A percentile compares a stretch with the other conserved stretches of the same genome.
Conservation (phyloP, 306 rosid genomes). For the Gleditsia sinensis region DNA sequence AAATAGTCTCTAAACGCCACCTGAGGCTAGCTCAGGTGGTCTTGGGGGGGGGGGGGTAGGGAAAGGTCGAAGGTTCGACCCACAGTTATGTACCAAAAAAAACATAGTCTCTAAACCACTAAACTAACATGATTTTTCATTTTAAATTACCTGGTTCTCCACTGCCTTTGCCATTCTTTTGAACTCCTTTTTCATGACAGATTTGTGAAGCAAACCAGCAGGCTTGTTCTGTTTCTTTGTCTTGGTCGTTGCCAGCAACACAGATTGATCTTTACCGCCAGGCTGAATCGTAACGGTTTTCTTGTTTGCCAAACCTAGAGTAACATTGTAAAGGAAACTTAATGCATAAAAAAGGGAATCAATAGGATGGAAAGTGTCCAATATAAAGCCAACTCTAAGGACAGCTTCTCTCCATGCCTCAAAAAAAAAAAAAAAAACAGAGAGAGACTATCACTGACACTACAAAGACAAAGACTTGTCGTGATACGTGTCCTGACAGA, state of each 20-base stretch:
- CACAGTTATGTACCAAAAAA: no score
- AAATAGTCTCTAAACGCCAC: no score
- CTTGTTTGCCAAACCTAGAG: conserved; percentile 91
- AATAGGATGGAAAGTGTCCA: background rate
- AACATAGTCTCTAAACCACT: background rate
- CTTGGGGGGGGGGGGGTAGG: no score
- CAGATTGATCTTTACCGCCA: conserved; percentile 72
- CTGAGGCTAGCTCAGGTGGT: no score
- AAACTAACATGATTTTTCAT: rapidly evolving
- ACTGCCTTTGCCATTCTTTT: conserved; percentile 78
- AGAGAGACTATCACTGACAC: no score
- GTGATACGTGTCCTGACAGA: no score
- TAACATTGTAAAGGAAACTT: background rate
- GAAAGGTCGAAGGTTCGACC: no score
- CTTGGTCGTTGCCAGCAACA: conserved; percentile 80
- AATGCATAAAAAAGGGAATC: background rate
- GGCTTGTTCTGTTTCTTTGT: conserved; percentile 95
- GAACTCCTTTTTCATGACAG: conserved; percentile 88
- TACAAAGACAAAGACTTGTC: no score
- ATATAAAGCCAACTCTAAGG: background rate
- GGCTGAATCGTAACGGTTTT: conserved; percentile 83
- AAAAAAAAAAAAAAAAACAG: no score
- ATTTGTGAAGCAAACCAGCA: conserved; percentile 68
- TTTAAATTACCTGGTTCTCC: conserved; percentile 63
- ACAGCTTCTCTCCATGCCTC: background rate